These are phyloP conservation scores for Fusarium phyllophilum DNA, from an alignment of 2,329 filamentous ascomycete species.

Conservation along the genomic window DNA sequence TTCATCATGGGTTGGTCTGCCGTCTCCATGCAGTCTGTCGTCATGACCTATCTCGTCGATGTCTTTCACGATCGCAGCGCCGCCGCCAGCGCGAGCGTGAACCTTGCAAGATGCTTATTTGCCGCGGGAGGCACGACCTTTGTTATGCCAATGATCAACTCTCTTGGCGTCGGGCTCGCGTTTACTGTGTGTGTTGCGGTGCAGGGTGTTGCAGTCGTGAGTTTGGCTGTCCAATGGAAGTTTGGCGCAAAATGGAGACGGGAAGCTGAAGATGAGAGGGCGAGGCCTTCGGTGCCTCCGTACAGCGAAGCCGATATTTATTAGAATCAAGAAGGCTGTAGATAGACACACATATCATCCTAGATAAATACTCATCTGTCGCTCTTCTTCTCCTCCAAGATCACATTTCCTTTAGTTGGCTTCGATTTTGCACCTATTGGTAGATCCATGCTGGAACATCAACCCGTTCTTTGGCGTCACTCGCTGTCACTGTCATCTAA, in stretches of 20 bases:
- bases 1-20: slow-evolving; percentile 64
- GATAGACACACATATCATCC: rapidly evolving
- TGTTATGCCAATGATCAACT: slow-evolving; percentile 60
- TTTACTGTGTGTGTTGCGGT: slow-evolving; percentile 58
- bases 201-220: slow-evolving; percentile 55
- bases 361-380: rapidly evolving
- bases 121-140: slow-evolving; percentile 62
- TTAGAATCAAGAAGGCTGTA: rapidly evolving
- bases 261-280: no score
- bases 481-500: not conserved
- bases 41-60: slow-evolving; percentile 65
- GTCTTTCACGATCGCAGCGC: slow-evolving; percentile 61
- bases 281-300: rapidly evolving
- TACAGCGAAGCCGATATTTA: rapidly evolving
- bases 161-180: slow-evolving; percentile 56
- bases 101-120: slow-evolving; percentile 62
- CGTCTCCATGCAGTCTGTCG: slow-evolving; percentile 58
- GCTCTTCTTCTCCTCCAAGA: rapidly evolving
- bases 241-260: not conserved
- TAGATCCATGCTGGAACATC: rapidly evolving
- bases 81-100: slow-evolving; percentile 63
- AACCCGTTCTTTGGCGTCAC: not conserved
- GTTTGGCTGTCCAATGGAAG: not conserved
- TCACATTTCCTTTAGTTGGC: not conserved
- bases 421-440: rapidly evolving